These are phyloP conservation scores for Amylocystis lapponica DNA, from an alignment of 768 basidiomycete species.

Conservation along the genomic window DNA sequence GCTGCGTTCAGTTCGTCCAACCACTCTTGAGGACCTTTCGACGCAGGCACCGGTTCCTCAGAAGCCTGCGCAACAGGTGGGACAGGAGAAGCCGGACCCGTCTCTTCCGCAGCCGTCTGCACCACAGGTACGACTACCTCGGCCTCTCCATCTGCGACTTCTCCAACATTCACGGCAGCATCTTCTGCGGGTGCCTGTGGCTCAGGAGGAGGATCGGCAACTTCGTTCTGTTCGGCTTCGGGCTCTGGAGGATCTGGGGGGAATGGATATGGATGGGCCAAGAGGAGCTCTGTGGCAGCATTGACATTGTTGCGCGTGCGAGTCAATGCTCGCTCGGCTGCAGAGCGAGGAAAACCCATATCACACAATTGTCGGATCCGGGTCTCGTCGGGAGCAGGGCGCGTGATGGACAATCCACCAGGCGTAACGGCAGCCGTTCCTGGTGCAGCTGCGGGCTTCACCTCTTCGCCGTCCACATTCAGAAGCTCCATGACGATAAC, in stretches of 20 bases:
- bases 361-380: constrained; percentile 82
- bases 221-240: too few relatives aligned
- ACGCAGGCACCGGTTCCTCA: constrained; percentile 17
- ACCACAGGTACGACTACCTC: constrained; percentile 19
- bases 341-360: constrained; percentile 95
- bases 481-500: constrained; percentile 76
- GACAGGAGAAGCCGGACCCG: constrained; percentile 5
- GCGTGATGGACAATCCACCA: not conserved
- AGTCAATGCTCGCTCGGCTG: constrained; percentile 75
- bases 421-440: constrained; percentile 21
- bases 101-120: not conserved
- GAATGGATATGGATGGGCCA: constrained; percentile 76
- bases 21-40: constrained; percentile 58
- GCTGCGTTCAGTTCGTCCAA: constrained; percentile 57
- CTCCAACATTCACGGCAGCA: constrained; percentile 14
- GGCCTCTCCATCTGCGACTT: constrained; percentile 25
- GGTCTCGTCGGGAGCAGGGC: constrained; percentile 54
- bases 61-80: too few relatives aligned
- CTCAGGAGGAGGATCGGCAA: too few relatives aligned
- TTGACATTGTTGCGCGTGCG: constrained; percentile 86
- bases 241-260: constrained; percentile 63
- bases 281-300: constrained; percentile 81
- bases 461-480: constrained; percentile 76
- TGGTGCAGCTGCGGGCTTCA: constrained; percentile 38
- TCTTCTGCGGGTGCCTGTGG: constrained; percentile 10